Evolutionary conservation across 2,329 filamentous ascomycete genomes (phyloP).

Genomic region (Diaporthe nobilis): DNA sequence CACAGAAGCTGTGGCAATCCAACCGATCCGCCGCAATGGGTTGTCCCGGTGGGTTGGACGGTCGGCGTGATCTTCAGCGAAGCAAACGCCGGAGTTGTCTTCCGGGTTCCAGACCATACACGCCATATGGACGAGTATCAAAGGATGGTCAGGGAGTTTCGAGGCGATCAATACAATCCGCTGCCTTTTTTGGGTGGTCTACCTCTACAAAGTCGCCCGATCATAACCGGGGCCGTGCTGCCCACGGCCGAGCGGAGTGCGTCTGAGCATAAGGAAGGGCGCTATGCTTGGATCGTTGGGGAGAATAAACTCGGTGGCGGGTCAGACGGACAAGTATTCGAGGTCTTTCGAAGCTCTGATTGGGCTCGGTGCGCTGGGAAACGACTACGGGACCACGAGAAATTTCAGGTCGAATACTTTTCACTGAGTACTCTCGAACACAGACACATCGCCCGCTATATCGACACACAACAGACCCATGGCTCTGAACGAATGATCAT

Average conservation of each 20-base stretch:
- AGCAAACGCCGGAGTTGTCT: background rate
- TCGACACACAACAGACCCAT: background rate
- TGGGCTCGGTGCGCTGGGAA: background rate
- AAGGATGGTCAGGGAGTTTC: background rate
- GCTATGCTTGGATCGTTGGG: background rate
- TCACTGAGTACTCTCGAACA: background rate
- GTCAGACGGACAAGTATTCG: background rate
- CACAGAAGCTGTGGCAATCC: background rate
- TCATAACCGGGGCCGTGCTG: background rate
- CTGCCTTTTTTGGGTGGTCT: background rate
- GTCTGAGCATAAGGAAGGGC: background rate
- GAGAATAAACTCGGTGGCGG: background rate
- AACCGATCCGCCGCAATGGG: background rate
- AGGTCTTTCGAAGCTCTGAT: background rate
- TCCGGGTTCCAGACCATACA: background rate
- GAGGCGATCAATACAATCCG: background rate
- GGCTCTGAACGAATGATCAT: background rate
- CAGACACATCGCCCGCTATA: background rate
- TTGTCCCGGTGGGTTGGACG: background rate
- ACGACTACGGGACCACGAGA: background rate
- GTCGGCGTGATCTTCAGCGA: background rate
- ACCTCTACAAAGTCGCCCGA: background rate
- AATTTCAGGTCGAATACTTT: background rate
- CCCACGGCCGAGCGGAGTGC: background rate
- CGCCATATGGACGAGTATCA: background rate